Conservation (phyloP, 495 filamentous ascomycete genomes). For the Aspergillus biplanus region DNA sequence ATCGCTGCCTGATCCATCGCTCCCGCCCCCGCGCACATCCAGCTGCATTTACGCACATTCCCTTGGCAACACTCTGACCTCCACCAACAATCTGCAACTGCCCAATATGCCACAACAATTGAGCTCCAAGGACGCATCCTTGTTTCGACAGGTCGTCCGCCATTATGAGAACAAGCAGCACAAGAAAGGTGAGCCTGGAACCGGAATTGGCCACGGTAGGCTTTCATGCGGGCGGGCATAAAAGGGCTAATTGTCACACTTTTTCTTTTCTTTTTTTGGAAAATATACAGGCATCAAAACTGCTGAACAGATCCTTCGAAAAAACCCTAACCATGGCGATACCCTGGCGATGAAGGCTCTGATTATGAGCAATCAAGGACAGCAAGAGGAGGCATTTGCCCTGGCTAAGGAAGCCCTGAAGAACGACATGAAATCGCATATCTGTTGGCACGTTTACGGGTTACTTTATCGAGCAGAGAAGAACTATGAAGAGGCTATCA, state of each 20-base stretch:
- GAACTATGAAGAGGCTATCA: conserved; percentile 98
- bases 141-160: conserved; percentile 93
- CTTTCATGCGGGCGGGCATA: conserved; percentile 18
- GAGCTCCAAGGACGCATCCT: conserved; percentile 84
- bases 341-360: conserved; percentile 99
- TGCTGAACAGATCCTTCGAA: conserved; percentile 91
- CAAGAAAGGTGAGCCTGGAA: conserved; percentile 72
- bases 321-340: conserved; percentile 94
- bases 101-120: conserved; percentile 78
- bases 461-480: conserved; percentile 88
- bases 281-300: conserved; percentile 72
- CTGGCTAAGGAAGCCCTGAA: conserved; percentile 88
- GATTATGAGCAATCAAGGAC: conserved; percentile 88
- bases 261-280: conserved; percentile 22
- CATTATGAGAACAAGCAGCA: conserved; percentile 98
- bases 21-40: conserved; percentile 46
- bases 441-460: conserved; percentile 99
- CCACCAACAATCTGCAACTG: conserved; percentile 33
- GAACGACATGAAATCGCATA: conserved; percentile 97
- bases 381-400: conserved; percentile 89
- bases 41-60: conserved; percentile 43
- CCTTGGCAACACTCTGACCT: conserved; percentile 26
- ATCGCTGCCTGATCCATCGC: conserved; percentile 26
- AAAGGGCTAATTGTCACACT: conserved; percentile 22
- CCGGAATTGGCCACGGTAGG: conserved; percentile 15